Conservation (phyloP, 495 filamentous ascomycete species). For the Aspergillus carlsbadensis region DNA sequence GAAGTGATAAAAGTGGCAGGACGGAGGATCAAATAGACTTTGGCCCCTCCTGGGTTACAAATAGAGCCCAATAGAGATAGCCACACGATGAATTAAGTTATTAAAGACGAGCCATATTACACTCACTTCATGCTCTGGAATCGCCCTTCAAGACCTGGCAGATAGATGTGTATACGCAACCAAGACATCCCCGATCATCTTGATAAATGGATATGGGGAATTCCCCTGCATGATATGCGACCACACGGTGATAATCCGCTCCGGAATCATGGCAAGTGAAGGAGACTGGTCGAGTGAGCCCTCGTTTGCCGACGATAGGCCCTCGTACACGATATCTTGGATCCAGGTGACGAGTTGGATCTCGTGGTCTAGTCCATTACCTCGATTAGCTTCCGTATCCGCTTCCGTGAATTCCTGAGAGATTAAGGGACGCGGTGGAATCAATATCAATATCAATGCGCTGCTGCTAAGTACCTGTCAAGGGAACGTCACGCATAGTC, state of each 20-base stretch:
- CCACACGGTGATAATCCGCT: slow-evolving; percentile 7
- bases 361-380: slow-evolving; percentile 4
- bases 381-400: neutral
- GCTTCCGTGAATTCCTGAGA: too few relatives aligned
- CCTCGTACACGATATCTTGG: slow-evolving; percentile 3
- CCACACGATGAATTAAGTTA: neutral
- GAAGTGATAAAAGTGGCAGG: too few relatives aligned
- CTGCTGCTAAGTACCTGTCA: slow-evolving; percentile 10
- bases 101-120: too few relatives aligned
- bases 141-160: neutral
- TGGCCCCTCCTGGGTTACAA: too few relatives aligned
- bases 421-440: too few relatives aligned
- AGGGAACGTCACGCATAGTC: neutral
- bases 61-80: too few relatives aligned
- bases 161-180: slow-evolving; percentile 1
- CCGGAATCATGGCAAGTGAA: neutral
- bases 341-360: slow-evolving; percentile 1
- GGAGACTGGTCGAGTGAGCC: neutral
- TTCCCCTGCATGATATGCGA: slow-evolving; percentile 15
- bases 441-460: too few relatives aligned
- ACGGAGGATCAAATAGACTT: too few relatives aligned
- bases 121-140: neutral
- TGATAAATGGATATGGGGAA: slow-evolving; percentile 13
- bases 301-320: neutral
- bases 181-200: slow-evolving; percentile 9